Percentiles rank a stretch among this genome's conserved stretches.
Conservation (phyloP, 352 stramenopile genomes). For the Pythium monospermum region DNA sequence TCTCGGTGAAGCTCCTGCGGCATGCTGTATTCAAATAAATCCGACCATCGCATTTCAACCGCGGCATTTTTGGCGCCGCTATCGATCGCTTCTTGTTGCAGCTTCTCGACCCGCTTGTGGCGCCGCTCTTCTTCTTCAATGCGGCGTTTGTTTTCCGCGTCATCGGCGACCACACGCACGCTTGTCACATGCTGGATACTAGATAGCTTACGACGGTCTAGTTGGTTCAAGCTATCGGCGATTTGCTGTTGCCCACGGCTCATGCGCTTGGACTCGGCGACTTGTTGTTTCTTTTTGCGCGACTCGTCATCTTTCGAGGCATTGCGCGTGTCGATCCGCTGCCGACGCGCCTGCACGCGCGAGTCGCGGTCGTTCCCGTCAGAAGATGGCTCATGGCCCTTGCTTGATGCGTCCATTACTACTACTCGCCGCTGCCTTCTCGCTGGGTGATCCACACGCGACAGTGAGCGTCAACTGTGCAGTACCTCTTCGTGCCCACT, state of each 20-base stretch:
- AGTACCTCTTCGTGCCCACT: background rate
- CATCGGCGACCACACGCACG: conserved; percentile 88
- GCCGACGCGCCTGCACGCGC: conserved; percentile 53
- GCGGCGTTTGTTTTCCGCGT: conserved; percentile 83
- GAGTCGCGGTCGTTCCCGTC: conserved; percentile 50
- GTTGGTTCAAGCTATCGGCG: conserved; percentile 68
- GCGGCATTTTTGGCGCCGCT: conserved; percentile 89
- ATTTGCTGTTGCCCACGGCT: conserved; percentile 73
- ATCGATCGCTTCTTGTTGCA: conserved; percentile 90
- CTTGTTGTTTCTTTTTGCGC: conserved; percentile 63
- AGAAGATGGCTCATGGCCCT: conserved; percentile 31
- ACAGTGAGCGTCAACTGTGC: background rate
- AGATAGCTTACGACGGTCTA: conserved; percentile 64
- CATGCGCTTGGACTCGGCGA: conserved; percentile 60
- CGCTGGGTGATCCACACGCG: too few relatives aligned
- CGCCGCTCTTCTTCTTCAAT: conserved; percentile 89
- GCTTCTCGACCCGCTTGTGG: conserved; percentile 71
- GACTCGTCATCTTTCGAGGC: conserved; percentile 75
- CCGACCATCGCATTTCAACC: conserved; percentile 91
- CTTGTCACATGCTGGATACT: conserved; percentile 89
- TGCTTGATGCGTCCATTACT: conserved; percentile 25
- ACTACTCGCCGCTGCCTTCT: too few relatives aligned
- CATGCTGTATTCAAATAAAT: conserved; percentile 92
- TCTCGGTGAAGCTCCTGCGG: conserved; percentile 90
- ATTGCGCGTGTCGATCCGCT: conserved; percentile 75